Conservation (phyloP, 352 stramenopile species). For the Pythium sukuiense region DNA sequence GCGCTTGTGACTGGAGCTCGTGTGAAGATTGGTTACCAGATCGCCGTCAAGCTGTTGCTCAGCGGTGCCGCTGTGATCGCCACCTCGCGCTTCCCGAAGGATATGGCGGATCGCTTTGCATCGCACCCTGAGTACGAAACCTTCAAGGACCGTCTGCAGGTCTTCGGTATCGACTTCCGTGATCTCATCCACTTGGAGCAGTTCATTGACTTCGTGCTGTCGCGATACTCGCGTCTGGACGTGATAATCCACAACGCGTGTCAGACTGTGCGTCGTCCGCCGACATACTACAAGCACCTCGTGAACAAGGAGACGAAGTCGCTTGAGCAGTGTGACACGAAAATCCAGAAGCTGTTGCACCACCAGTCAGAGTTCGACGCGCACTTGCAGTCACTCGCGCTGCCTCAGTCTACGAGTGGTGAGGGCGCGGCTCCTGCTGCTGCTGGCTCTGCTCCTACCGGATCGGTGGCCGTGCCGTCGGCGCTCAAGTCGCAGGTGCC, state of each 20-base stretch:
- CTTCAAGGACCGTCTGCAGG: constrained; percentile 93
- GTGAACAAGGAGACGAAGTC: constrained; percentile 83
- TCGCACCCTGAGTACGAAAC: constrained; percentile 91
- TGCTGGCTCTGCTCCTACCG: constrained; percentile 13
- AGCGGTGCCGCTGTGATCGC: constrained; percentile 92
- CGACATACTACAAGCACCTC: constrained; percentile 93
- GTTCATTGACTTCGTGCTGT: constrained; percentile 89
- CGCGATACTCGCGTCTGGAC: constrained; percentile 89
- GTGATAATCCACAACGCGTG: constrained; percentile 98
- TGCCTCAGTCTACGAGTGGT: constrained; percentile 35
- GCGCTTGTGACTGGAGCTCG: constrained; percentile 94
- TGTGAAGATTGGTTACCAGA: constrained; percentile 97
- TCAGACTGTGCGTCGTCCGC: constrained; percentile 94
- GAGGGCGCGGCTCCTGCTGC: constrained; percentile 16
- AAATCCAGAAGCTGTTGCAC: constrained; percentile 71
- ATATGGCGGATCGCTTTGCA: constrained; percentile 89
- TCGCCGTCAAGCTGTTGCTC: constrained; percentile 92
- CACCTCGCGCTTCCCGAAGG: constrained; percentile 95
- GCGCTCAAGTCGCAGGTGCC: constrained; percentile 84
- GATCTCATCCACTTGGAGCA: constrained; percentile 95
- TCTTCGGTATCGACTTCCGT: constrained; percentile 96
- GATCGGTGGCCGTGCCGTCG: constrained; percentile 47
- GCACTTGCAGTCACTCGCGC: constrained; percentile 58
- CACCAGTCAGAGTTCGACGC: constrained; percentile 79
- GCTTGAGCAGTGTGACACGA: constrained; percentile 47